Evolutionary conservation across 371 early-diverging fungal genomes (phyloP).

Genomic region (Phascolomyces articulosus): DNA sequence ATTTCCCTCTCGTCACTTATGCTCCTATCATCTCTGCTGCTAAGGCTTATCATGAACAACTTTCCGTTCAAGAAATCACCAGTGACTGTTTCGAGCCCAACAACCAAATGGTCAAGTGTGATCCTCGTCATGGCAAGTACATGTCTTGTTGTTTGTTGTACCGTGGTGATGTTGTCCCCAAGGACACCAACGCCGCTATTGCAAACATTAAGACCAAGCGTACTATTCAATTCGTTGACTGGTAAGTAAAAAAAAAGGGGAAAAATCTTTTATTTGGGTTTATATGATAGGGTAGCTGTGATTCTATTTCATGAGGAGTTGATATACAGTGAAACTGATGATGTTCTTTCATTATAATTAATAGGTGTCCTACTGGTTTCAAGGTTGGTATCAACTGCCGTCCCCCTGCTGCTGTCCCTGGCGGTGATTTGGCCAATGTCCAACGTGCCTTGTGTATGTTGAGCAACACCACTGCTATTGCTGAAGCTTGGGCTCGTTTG

Average conservation of each 20-base stretch:
- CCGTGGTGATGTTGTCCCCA: constrained; percentile 89
- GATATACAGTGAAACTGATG: too few species aligned
- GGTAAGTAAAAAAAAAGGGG: too few species aligned
- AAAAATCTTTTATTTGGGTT: too few species aligned
- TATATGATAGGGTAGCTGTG: too few species aligned
- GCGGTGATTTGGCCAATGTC: constrained; percentile 86
- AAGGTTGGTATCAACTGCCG: constrained; percentile 89
- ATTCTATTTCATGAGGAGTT: too few species aligned
- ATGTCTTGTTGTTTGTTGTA: constrained; percentile 94
- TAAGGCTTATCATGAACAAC: constrained; percentile 91
- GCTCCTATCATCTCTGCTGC: constrained; percentile 90
- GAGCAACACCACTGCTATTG: constrained; percentile 93
- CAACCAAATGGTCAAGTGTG: constrained; percentile 96
- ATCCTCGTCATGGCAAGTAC: constrained; percentile 93
- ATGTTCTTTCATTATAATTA: constrained; percentile 55
- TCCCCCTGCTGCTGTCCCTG: constrained; percentile 87
- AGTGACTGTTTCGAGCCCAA: constrained; percentile 91
- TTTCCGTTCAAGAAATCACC: constrained; percentile 89
- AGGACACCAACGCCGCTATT: constrained; percentile 88
- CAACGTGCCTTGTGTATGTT: constrained; percentile 92
- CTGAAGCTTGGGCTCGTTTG: constrained; percentile 92
- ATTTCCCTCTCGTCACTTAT: constrained; percentile 94
- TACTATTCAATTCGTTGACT: constrained; percentile 94
- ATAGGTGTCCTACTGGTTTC: constrained; percentile 94
- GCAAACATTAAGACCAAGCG: constrained; percentile 88